Evolutionary conservation across 1,139 yeast species (phyloP).

Genomic region (Candida sojae): DNA sequence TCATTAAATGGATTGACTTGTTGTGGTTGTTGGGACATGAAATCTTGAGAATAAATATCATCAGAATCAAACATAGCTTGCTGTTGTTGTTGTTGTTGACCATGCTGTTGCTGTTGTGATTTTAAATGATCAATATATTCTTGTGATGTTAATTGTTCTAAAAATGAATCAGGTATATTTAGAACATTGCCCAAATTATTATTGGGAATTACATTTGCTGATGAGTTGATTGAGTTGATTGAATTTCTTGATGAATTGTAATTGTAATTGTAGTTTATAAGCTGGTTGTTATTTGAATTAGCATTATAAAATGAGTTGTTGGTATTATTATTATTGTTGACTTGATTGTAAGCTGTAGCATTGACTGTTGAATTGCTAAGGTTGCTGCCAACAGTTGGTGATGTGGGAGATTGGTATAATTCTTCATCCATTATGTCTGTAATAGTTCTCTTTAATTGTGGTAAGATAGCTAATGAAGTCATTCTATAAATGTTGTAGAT

Average conservation of each 20-base stretch:
- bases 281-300: conserved; percentile 10
- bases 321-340: neutral
- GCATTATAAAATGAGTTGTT: conserved; percentile 4
- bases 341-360: neutral
- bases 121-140: conserved; percentile 11
- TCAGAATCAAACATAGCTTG: conserved; percentile 2
- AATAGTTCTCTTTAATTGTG: conserved; percentile 52
- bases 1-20: conserved; percentile 34
- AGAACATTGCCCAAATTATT: conserved; percentile 26
- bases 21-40: conserved; percentile 3
- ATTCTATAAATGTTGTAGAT: conserved; percentile 18
- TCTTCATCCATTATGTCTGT: conserved; percentile 70
- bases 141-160: conserved; percentile 24
- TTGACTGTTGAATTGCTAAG: neutral
- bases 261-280: conserved; percentile 10
- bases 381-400: conserved; percentile 16
- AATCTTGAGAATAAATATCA: conserved; percentile 5
- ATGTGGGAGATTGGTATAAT: conserved; percentile 49
- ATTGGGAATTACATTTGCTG: conserved; percentile 18
- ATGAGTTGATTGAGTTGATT: conserved; percentile 18
- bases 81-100: conserved; percentile 13
- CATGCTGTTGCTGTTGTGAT: conserved; percentile 12
- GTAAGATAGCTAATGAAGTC: conserved; percentile 51
- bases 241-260: conserved; percentile 13
- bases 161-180: conserved; percentile 33